Percentiles rank a stretch among this genome's conserved stretches.
These are phyloP conservation scores for Hanseniaspora guilliermondii DNA, from an alignment of 805 yeast species.

Conservation along the genomic window DNA sequence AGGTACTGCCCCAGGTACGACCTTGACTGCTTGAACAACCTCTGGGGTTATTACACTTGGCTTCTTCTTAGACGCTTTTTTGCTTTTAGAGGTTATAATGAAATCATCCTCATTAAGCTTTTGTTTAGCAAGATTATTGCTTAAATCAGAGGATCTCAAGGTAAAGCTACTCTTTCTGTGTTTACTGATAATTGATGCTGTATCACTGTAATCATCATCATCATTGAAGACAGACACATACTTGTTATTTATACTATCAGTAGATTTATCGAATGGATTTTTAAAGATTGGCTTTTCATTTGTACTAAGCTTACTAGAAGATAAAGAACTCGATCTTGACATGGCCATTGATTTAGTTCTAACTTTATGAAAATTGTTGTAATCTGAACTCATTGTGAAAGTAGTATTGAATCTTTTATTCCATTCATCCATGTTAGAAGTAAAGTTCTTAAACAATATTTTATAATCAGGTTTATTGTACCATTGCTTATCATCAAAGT, in stretches of 20 bases:
- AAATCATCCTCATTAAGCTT: neutral
- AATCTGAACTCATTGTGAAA: neutral
- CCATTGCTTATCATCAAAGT: slow-evolving; percentile 2
- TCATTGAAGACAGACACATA: neutral
- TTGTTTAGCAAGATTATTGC: neutral
- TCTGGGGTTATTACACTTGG: neutral
- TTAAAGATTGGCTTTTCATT: neutral
- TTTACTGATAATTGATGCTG: neutral
- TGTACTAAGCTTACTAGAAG: neutral
- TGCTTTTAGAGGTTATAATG: neutral
- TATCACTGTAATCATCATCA: neutral
- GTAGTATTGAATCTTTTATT: neutral
- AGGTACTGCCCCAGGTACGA: slow-evolving; percentile 2
- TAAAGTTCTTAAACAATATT: neutral
- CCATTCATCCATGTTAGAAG: neutral
- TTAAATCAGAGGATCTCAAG: neutral
- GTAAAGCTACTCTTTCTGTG: neutral
- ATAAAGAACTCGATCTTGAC: neutral
- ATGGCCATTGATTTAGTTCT: neutral
- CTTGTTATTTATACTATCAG: neutral
- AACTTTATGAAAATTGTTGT: neutral
- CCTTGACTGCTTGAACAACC: neutral
- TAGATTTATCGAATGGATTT: neutral
- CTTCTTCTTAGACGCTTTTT: neutral
- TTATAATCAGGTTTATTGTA: neutral